Base-by-base conservation (phyloP, 1,284 basidiomycete genomes). In the Mycena sp. region DNA sequence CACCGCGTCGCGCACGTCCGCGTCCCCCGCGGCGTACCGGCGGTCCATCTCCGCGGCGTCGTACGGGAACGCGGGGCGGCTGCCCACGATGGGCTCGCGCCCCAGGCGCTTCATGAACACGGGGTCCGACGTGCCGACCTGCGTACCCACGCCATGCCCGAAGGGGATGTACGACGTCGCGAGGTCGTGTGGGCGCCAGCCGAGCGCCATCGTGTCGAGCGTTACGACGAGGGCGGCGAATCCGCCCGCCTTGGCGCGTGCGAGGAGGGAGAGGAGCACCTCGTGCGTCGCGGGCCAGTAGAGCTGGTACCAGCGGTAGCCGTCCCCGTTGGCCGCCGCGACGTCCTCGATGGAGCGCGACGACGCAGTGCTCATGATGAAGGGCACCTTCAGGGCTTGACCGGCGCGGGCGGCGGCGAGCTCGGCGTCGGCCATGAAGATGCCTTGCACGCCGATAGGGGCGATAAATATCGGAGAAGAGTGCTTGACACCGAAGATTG, bases 231-330 rank as follows among this genome's bases (percentile, higher is more conserved):
- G 85, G 21, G 85, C 85, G 7, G 78, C 85, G 76, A 85, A 94
- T 2, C 90, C 89, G 30, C 77, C 84, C 6, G 78, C 80, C 71
- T 92, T 91, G 44, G 87, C 90, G 14, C 91, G 83, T 5, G 74
- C 74, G 14, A 94, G 81, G 26, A 94, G 68, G 17, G 88, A 91
- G 21, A 85, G 74, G 0, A 89, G 89, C 10, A 92, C 73, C 2
- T 88, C 88, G 63, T 89, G 77, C 40, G 83, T 79, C 25, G 75
- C 75, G 1, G 91, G 89, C 88, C 90, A 92, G 74, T 95, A 95
- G 9, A 95, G 83, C 75, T 95, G 93, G 76, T 86, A 95, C 88
- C 89, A 95, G 26, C 92, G 81, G 29, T 85, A 79, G 0, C 85
- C 81, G 58, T 82, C 76, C 1, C 86, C 89, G 63, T 89, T 92